Evolutionary conservation across 2,329 filamentous ascomycete species (phyloP).

Genomic region (Colletotrichum sp.): DNA sequence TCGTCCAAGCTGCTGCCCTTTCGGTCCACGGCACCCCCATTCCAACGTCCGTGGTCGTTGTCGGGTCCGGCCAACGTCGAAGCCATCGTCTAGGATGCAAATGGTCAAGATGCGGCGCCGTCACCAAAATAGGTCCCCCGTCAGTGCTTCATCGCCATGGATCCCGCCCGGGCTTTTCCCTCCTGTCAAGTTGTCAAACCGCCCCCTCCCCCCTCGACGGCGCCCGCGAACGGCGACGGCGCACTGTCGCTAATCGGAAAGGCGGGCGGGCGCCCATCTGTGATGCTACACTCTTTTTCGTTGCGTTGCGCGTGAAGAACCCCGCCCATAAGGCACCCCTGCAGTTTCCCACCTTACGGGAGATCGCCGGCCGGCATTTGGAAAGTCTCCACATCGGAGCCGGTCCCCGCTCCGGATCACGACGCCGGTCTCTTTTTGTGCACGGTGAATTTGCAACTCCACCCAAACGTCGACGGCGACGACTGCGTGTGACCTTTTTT

Average conservation of each 20-base stretch:
- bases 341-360: neutral
- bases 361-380: neutral
- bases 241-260: conserved; percentile 12
- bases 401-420: neutral
- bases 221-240: neutral
- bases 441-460: neutral
- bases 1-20: neutral
- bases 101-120: neutral
- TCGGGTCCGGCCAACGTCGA: neutral
- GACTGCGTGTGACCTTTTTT: neutral
- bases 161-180: neutral
- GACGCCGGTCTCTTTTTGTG: neutral
- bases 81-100: neutral
- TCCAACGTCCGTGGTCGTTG: conserved; percentile 2
- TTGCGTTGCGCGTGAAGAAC: neutral
- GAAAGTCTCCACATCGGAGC: neutral
- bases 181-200: conserved; percentile 12
- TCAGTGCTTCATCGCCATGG: neutral
- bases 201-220: neutral
- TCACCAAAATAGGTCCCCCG: neutral
- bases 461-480: neutral
- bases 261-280: neutral
- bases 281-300: neutral
- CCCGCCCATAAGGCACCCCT: conserved; percentile 12
- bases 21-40: neutral